A percentile compares a stretch with the other conserved stretches of the same genome.
Conservation (phyloP, 345 rosid species). For the Melaleuca quinquenervia region DNA sequence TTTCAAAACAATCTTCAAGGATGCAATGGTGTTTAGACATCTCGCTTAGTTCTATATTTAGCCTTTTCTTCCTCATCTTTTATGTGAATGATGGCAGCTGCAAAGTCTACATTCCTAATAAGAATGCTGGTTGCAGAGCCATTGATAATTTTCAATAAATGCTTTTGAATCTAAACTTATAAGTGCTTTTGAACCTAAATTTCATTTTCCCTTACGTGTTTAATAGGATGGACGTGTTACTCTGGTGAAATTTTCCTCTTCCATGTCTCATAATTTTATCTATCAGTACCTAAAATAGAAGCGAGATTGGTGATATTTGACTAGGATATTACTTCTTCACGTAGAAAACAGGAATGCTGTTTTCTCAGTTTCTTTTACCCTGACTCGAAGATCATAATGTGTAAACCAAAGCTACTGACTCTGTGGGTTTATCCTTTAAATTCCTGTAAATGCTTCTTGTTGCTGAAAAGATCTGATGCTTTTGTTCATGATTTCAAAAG, state of each 20-base stretch:
- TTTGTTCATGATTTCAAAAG: background rate
- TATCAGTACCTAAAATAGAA: background rate
- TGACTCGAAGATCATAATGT: background rate
- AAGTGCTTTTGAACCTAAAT: background rate
- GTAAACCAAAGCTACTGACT: background rate
- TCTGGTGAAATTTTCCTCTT: background rate
- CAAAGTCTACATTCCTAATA: background rate
- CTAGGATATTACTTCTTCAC: background rate
- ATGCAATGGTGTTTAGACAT: background rate
- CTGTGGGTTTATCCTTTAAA: background rate
- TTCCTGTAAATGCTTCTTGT: background rate
- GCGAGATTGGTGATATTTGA: background rate
- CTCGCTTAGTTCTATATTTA: background rate
- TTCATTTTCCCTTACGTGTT: background rate
- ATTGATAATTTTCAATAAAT: background rate
- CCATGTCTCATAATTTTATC: background rate
- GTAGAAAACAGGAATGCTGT: background rate
- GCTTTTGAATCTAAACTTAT: background rate
- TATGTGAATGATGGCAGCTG: background rate
- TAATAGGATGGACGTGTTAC: background rate
- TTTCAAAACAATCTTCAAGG: background rate
- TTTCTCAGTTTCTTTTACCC: background rate
- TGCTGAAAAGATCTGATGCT: background rate
- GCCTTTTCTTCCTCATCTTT: background rate
- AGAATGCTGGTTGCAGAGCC: background rate